These are phyloP conservation scores for Quercus lobata DNA, from an alignment of 331 rosid genomes.

Conservation along the genomic window DNA sequence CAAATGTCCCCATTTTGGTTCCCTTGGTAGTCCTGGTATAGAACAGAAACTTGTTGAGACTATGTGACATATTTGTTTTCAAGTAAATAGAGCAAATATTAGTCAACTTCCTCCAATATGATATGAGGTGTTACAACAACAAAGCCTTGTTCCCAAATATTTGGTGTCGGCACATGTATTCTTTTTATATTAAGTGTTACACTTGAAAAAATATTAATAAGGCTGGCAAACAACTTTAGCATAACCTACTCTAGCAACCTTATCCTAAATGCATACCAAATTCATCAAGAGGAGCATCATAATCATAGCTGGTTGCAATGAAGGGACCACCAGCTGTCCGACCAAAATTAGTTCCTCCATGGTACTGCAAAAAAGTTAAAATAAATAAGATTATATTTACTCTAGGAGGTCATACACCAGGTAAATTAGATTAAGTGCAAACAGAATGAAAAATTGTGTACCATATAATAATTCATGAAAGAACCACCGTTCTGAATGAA, in stretches of 20 bases:
- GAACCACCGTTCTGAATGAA: slow-evolving; percentile 89
- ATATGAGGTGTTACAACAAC: not conserved
- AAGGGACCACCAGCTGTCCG: slow-evolving; percentile 88
- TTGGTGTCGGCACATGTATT: too few relatives aligned
- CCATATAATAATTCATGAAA: slow-evolving; percentile 89
- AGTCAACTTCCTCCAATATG: not conserved
- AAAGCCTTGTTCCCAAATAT: too few relatives aligned
- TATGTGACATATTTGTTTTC: not conserved
- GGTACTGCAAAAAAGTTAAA: slow-evolving; percentile 51
- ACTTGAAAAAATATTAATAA: not conserved
- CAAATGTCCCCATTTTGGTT: slow-evolving; percentile 95
- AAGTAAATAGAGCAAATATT: not conserved
- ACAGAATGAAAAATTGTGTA: slow-evolving; percentile 10
- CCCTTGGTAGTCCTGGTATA: slow-evolving; percentile 56
- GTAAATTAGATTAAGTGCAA: not conserved
- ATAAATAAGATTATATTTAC: not conserved
- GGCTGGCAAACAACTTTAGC: slow-evolving; percentile 6
- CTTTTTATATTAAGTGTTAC: not conserved
- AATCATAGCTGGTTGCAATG: slow-evolving; percentile 96
- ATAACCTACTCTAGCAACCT: not conserved
- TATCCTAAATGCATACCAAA: slow-evolving; percentile 49
- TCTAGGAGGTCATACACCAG: slow-evolving; percentile 3
- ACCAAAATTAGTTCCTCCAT: slow-evolving; percentile 98
- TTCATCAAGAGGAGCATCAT: slow-evolving; percentile 92
- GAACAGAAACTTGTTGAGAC: slow-evolving; percentile 21